phyloP scores from a whole-genome alignment of 2,329 filamentous ascomycete genomes.

The Penicillium paneum region DNA sequence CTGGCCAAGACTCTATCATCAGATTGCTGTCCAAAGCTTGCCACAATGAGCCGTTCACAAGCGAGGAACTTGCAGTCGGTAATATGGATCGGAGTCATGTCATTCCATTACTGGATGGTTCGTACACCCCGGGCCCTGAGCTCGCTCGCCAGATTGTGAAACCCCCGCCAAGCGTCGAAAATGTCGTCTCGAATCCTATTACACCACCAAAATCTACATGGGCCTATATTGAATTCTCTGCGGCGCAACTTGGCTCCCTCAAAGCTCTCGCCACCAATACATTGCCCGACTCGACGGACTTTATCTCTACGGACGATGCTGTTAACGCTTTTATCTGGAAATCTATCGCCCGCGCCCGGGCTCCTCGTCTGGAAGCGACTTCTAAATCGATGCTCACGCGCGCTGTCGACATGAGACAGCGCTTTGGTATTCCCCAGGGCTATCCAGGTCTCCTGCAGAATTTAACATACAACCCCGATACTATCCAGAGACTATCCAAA shows the following conservation, averaged over 20 bases:
- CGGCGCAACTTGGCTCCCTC: slow-evolving; percentile 5
- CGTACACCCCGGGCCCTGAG: slow-evolving; percentile 37
- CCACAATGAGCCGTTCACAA: slow-evolving; percentile 42
- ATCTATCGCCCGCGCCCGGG: slow-evolving; percentile 42
- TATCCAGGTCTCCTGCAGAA: slow-evolving; percentile 52
- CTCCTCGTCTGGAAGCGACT: slow-evolving; percentile 30
- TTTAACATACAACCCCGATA: slow-evolving; percentile 43
- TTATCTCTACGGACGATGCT: slow-evolving; percentile 54
- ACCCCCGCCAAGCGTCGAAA: slow-evolving; percentile 3
- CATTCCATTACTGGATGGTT: slow-evolving; percentile 42
- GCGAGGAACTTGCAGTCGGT: slow-evolving; percentile 44
- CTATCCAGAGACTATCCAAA: slow-evolving; percentile 29
- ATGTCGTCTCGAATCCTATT: not conserved
- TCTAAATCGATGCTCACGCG: slow-evolving; percentile 42
- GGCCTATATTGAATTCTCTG: slow-evolving; percentile 15
- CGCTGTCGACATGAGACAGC: slow-evolving; percentile 48
- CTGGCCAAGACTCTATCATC: slow-evolving; percentile 49
- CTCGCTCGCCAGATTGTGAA: slow-evolving; percentile 36
- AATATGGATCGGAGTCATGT: slow-evolving; percentile 41
- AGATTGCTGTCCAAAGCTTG: slow-evolving; percentile 49
- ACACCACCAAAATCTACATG: slow-evolving; percentile 4
- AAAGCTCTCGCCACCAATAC: slow-evolving; percentile 10
- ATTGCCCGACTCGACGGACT: slow-evolving; percentile 25
- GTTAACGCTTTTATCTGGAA: slow-evolving; percentile 54
- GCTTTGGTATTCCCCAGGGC: slow-evolving; percentile 39